Percentiles rank a stretch among this genome's conserved stretches.
phyloP scores from a whole-genome alignment of 306 rosid species.

The Prunus salicina region DNA sequence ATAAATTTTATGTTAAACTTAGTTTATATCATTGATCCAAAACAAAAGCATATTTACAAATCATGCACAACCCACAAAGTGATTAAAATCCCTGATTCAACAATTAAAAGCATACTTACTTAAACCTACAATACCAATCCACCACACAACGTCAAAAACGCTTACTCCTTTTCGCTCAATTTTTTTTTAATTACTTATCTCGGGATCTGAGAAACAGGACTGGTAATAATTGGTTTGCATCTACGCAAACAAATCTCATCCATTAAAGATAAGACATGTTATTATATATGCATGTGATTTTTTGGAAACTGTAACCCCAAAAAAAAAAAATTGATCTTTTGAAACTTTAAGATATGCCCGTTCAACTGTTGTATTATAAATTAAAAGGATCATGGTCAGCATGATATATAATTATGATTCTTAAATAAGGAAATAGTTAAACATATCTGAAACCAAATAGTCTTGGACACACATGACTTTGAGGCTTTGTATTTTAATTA shows the following conservation, averaged over 20 bases:
- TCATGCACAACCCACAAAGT: too few species aligned
- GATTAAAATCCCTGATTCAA: too few species aligned
- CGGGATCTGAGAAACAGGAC: slow-evolving; percentile 35
- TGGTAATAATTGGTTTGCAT: slow-evolving; percentile 20
- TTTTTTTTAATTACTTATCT: slow-evolving; percentile 1
- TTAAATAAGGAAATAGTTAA: background rate
- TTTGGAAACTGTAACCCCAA: background rate
- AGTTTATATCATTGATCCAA: too few species aligned
- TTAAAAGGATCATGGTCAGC: background rate
- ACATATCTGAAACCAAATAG: slow-evolving; percentile 11
- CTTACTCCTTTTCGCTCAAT: background rate
- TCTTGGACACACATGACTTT: slow-evolving; percentile 4
- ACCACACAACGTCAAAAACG: too few species aligned
- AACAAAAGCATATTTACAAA: too few species aligned
- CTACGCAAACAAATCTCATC: slow-evolving; percentile 30
- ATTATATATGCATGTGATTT: background rate
- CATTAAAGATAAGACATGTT: background rate
- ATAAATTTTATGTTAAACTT: too few species aligned
- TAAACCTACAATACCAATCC: too few species aligned
- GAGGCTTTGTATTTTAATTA: slow-evolving; percentile 3
- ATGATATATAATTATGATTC: slow-evolving; percentile 13
- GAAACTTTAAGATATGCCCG: background rate
- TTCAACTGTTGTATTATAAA: slow-evolving; percentile 4
- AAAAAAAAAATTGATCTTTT: background rate
- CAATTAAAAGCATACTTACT: too few species aligned